A percentile compares a stretch with the other conserved stretches of the same genome.
Conservation (phyloP, 345 rosid species). For the Litchi chinensis region DNA sequence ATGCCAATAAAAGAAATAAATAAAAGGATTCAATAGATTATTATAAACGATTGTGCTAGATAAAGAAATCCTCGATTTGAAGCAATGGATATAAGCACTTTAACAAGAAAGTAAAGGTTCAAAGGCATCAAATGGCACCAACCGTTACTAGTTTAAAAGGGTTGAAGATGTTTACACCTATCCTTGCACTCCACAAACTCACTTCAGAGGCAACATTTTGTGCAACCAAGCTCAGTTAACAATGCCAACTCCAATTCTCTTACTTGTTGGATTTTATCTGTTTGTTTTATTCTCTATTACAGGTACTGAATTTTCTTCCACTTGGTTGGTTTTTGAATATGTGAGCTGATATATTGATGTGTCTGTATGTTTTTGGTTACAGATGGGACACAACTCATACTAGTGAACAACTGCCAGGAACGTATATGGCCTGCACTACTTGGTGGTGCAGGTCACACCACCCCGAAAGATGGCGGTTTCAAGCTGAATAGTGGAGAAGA, state of each 20-base stretch:
- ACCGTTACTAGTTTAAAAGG: slow-evolving; percentile 22
- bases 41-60: background rate
- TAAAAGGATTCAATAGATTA: background rate
- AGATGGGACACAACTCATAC: slow-evolving; percentile 73
- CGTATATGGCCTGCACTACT: slow-evolving; percentile 87
- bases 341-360: background rate
- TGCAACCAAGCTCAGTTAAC: background rate
- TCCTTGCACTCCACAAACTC: slow-evolving; percentile 11
- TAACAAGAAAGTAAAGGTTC: slow-evolving; percentile 35
- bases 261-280: slow-evolving; percentile 33
- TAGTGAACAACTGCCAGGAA: slow-evolving; percentile 82
- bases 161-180: slow-evolving; percentile 2
- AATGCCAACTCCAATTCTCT: slow-evolving; percentile 38
- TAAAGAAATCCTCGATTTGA: slow-evolving; percentile 44
- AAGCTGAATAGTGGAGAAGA: slow-evolving; percentile 69
- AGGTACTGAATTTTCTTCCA: slow-evolving; percentile 28
- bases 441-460: slow-evolving; percentile 63
- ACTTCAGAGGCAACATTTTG: background rate
- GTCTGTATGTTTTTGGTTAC: slow-evolving; percentile 14
- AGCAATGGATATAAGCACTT: slow-evolving; percentile 63
- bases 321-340: background rate
- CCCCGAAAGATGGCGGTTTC: slow-evolving; percentile 67
- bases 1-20: background rate
- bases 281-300: slow-evolving; percentile 25
- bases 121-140: slow-evolving; percentile 14